Base-by-base conservation (phyloP, 2,329 filamentous ascomycete genomes). In the Diplodia scrobiculata region DNA sequence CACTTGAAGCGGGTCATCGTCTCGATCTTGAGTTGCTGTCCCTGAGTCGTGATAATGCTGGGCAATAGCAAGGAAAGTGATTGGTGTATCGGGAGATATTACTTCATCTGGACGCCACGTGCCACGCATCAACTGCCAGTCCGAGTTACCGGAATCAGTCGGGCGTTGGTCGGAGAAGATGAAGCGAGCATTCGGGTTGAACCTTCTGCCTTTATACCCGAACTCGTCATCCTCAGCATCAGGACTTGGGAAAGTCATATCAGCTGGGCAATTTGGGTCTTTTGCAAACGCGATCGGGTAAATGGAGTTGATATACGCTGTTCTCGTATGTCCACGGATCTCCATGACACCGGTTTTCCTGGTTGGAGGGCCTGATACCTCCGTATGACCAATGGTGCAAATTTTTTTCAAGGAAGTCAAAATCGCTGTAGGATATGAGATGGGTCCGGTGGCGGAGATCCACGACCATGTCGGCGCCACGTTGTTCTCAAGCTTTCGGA, bases 31-130 rank as follows among this genome's bases (percentile, higher is more conserved):
- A n/a, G n/a, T n/a, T n/a, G n/a, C n/a, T n/a, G n/a, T n/a, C n/a
- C n/a, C n/a, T n/a, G n/a, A n/a, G n/a, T n/a, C n/a, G n/a, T n/a
- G n/a, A n/a, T n/a, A n/a, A n/a, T 9, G 36, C 13, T 71, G 69
- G 21, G 69, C 69, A 25, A 73, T 68, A 13, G 71, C 71, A 5
- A 72, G 11, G 63, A 73, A 73, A 5, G 71, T 73, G 27, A 73
- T 67, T 14, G 67, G 62, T 2, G 66, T 69, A 1, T 14, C 17
- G 1, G 71, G 69, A 14, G 69, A 50, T 17, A 73, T 67, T 2
- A 73, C 29, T 45, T 73, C 69, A 47, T 73, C 71, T 1, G 71
- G 71, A 11, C 66, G 68, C 60, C 69, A 73, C 2, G 21, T 47
- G 14, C 70, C 72, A 6, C 67, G 69, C 2, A 71, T 51, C 13